Base-by-base conservation (phyloP, 371 early-diverging fungal genomes). In the Lichtheimia hyalospora region DNA sequence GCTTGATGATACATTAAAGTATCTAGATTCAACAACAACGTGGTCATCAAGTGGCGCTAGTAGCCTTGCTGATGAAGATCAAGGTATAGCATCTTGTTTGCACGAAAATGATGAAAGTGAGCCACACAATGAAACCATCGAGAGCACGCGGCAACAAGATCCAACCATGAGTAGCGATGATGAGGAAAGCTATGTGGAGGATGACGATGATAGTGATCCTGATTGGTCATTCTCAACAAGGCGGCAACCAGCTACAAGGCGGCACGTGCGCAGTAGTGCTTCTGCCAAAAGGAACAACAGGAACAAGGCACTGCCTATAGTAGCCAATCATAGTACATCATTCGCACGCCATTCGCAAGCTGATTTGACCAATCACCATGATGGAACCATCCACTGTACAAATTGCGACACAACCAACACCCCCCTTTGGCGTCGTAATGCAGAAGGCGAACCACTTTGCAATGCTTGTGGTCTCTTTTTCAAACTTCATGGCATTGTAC, bases 361-460 rank as follows among this genome's bases (percentile, higher is more conserved):
- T 15, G 27, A 40, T 13, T 39, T 60, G 14, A 41, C 57, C 18
- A 57, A 54, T 48, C 49, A 52, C 50, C 27, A 42, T 46, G 48
- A 56, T 15, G 46, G 46, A 21, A 21, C 46, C 14, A 50, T 54
- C 20, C 46, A 39, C 46, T 98, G 98, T 73, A 81, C 84, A 52
- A 96, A 98, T 81, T 98, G 98, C 82, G 63, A 77, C 16, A 93
- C 94, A 5, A 89, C 86, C 4, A 87, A 79, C 18, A 97, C 98
- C 0, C 96, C 97, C 0, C 85, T 96, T 16, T 99, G 99, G 99
- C 85, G 99, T 20, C 84, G 96, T 43, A 88, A 90, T 66, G 72
- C 82, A 14, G 87, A 86, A 53, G 83, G 88, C 18, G 70, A 76
- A 13, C 83, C 83, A 2, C 69, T 84, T 24, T 84, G 84, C 57